phyloP scores from a whole-genome alignment of 306 rosid genomes.

The Prunus dulcis region DNA sequence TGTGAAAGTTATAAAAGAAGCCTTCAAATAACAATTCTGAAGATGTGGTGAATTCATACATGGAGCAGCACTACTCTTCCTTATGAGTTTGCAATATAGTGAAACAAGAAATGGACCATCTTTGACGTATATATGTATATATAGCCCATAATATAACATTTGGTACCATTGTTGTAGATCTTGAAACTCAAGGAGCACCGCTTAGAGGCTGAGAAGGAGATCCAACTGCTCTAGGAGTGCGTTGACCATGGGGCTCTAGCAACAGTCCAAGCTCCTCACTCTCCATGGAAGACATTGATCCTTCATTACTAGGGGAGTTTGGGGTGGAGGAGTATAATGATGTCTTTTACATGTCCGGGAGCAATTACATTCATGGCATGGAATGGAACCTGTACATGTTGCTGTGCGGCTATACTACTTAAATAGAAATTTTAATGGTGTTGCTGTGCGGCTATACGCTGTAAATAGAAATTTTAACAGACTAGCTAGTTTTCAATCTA shows the following conservation, averaged over 20 bases:
- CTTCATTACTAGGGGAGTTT: conserved; percentile 60
- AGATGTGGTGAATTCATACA: too few species aligned
- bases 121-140: neutral
- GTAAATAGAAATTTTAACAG: too few species aligned
- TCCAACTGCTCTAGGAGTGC: conserved; percentile 41
- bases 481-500: too few species aligned
- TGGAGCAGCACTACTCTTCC: too few species aligned
- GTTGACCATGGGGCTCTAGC: conserved; percentile 34
- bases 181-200: conserved; percentile 58
- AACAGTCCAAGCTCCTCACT: conserved; percentile 61
- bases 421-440: too few species aligned
- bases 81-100: too few species aligned
- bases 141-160: neutral
- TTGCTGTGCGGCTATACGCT: too few species aligned
- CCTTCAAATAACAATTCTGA: too few species aligned
- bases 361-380: conserved; percentile 33
- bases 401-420: too few species aligned
- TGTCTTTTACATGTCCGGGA: conserved; percentile 40
- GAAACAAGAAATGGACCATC: too few species aligned
- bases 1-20: too few species aligned
- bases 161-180: conserved; percentile 35
- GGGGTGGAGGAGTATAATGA: conserved; percentile 46
- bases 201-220: conserved; percentile 56
- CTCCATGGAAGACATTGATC: conserved; percentile 49
- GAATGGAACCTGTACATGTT: conserved; percentile 39